These are phyloP conservation scores for Volvox reticuliferus DNA, from an alignment of 139 green algal genomes.

Conservation along the genomic window DNA sequence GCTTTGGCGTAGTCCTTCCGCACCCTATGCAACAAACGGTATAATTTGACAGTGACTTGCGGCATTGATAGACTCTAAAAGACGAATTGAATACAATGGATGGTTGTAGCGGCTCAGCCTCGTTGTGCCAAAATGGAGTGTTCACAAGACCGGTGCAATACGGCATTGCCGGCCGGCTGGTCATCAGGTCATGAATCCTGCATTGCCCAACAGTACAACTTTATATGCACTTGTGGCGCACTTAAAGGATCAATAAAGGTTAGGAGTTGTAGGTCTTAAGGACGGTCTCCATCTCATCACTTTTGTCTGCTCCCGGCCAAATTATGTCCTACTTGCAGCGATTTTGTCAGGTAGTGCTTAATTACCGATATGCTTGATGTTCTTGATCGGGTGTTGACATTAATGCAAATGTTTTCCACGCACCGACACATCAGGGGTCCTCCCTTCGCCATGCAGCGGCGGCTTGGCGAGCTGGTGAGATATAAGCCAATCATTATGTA, in stretches of 20 bases:
- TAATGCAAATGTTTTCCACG: neutral
- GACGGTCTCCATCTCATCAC: too few relatives aligned
- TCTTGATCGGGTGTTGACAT: neutral
- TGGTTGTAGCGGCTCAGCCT: too few relatives aligned
- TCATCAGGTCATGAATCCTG: too few relatives aligned
- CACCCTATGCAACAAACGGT: neutral
- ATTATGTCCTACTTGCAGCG: conserved; percentile 32
- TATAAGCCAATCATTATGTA: neutral
- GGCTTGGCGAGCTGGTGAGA: conserved; percentile 35
- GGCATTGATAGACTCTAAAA: neutral
- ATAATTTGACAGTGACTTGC: neutral
- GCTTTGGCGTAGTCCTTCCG: neutral
- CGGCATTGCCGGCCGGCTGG: too few relatives aligned
- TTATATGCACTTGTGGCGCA: too few relatives aligned
- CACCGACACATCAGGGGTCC: neutral
- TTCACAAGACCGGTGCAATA: too few relatives aligned
- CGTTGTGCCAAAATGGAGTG: too few relatives aligned
- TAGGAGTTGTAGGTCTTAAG: too few relatives aligned
- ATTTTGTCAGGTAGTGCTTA: conserved; percentile 16
- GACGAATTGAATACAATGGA: too few relatives aligned
- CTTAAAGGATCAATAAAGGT: too few relatives aligned
- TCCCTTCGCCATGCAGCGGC: conserved; percentile 35
- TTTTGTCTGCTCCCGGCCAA: neutral
- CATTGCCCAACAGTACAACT: too few relatives aligned
- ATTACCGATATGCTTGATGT: neutral